Evolutionary conservation across 2,329 filamentous ascomycete genomes (phyloP).

Genomic region (Beauveria varroae): DNA sequence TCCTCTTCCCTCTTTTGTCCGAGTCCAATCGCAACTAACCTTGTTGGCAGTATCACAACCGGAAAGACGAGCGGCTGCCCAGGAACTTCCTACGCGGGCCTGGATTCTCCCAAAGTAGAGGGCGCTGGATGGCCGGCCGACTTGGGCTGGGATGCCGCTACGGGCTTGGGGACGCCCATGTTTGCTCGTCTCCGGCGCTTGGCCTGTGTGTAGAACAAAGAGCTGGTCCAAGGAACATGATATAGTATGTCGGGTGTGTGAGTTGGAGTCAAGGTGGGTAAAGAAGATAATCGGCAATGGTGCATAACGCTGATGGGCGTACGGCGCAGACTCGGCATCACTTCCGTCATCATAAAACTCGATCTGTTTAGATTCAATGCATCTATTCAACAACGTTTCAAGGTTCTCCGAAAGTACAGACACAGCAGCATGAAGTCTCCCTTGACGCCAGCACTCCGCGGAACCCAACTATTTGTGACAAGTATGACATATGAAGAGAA

Average conservation of each 20-base stretch:
- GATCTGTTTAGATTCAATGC: too few species aligned
- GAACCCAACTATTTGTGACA: neutral
- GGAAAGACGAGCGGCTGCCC: constrained; percentile 26
- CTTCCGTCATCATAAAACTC: too few species aligned
- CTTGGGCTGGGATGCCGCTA: constrained; percentile 30
- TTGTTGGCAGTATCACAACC: constrained; percentile 25
- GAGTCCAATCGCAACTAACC: constrained; percentile 5
- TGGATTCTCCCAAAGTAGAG: constrained; percentile 20
- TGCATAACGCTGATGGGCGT: too few species aligned
- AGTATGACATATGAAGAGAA: neutral
- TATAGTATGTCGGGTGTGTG: neutral
- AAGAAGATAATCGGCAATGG: too few species aligned
- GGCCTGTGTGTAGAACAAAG: neutral
- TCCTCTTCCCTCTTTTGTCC: neutral
- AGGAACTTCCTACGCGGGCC: constrained; percentile 20
- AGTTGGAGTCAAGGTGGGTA: neutral
- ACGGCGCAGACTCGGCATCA: too few species aligned
- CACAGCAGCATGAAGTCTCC: neutral
- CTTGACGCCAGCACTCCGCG: neutral
- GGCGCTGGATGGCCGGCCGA: constrained; percentile 22
- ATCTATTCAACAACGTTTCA: too few species aligned
- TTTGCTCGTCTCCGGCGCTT: constrained; percentile 27
- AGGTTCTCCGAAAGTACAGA: too few species aligned
- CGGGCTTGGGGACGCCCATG: constrained; percentile 38
- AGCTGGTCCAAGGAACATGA: neutral